phyloP scores from a whole-genome alignment of 225 moss, liverwort and hornwort genomes.

The Pseudisothecium myosuroides region DNA sequence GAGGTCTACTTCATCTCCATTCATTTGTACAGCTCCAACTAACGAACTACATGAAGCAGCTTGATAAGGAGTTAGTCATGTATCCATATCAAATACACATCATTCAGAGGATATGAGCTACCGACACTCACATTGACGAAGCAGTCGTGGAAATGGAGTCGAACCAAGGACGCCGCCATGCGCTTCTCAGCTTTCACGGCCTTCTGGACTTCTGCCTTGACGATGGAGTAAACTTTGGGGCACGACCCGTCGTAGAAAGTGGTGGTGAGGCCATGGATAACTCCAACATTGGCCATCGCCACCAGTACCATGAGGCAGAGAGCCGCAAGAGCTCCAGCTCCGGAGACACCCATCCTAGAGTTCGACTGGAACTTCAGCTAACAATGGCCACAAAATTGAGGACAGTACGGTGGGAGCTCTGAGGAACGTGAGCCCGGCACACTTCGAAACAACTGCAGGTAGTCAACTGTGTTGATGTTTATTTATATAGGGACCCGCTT shows the following conservation, averaged over 20 bases:
- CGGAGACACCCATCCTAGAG: neutral
- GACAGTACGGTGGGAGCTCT: neutral
- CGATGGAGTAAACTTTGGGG: slow-evolving; percentile 7
- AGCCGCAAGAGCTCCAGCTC: neutral
- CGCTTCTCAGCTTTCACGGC: slow-evolving; percentile 27
- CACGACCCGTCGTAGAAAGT: slow-evolving; percentile 17
- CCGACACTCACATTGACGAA: slow-evolving; percentile 21
- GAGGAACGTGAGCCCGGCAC: neutral
- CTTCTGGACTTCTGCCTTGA: slow-evolving; percentile 12
- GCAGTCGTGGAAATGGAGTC: slow-evolving; percentile 34
- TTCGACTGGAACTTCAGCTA: neutral
- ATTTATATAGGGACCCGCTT: neutral
- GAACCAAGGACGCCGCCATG: slow-evolving; percentile 20
- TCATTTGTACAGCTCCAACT: neutral
- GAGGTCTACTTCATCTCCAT: neutral
- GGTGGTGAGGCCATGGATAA: neutral
- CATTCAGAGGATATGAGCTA: neutral
- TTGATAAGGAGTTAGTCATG: neutral
- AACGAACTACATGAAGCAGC: neutral
- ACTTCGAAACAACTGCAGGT: neutral
- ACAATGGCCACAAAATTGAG: neutral
- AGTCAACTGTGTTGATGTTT: neutral
- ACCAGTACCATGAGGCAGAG: neutral
- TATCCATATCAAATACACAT: neutral
- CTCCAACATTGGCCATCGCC: neutral